Percentiles rank a stretch among this genome's conserved stretches.
These are phyloP conservation scores for Microdochium trichocladiopsis DNA, from an alignment of 2,329 filamentous ascomycete species.

Conservation along the genomic window DNA sequence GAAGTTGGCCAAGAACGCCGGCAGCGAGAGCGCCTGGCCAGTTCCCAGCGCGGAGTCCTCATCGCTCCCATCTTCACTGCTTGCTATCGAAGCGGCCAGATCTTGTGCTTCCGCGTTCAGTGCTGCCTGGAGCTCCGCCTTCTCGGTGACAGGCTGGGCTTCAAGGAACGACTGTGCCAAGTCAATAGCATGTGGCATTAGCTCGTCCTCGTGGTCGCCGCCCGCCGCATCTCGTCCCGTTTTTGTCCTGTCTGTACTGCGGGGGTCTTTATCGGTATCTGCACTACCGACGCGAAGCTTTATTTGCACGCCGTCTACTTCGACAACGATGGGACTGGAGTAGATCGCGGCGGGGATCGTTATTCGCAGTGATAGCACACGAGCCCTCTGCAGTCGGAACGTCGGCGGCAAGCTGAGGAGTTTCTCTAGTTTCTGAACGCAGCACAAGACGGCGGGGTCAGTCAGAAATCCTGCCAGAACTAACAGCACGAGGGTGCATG, in stretches of 20 bases:
- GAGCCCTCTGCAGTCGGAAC: conserved; percentile 66
- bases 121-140: conserved; percentile 60
- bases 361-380: conserved; percentile 67
- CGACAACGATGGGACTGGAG: conserved; percentile 72
- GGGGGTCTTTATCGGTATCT: conserved; percentile 16
- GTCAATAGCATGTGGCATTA: conserved; percentile 63
- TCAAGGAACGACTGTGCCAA: conserved; percentile 74
- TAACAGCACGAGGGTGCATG: conserved; percentile 4
- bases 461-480: conserved; percentile 1
- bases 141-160: conserved; percentile 60
- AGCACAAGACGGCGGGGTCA: background rate
- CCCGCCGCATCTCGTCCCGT: conserved; percentile 17
- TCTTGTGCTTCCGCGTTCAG: conserved; percentile 56
- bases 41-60: conserved; percentile 59
- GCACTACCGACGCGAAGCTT: conserved; percentile 47
- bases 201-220: conserved; percentile 17
- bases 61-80: conserved; percentile 55
- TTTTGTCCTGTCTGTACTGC: conserved; percentile 15
- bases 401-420: conserved; percentile 68
- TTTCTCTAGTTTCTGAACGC: conserved; percentile 70
- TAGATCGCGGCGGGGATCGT: conserved; percentile 86
- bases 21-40: conserved; percentile 62
- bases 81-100: conserved; percentile 51
- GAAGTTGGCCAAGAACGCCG: conserved; percentile 63
- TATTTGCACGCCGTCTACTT: conserved; percentile 75